Conservation (phyloP, 2,329 filamentous ascomycete species). For the Sporothrix dimorphospora region DNA sequence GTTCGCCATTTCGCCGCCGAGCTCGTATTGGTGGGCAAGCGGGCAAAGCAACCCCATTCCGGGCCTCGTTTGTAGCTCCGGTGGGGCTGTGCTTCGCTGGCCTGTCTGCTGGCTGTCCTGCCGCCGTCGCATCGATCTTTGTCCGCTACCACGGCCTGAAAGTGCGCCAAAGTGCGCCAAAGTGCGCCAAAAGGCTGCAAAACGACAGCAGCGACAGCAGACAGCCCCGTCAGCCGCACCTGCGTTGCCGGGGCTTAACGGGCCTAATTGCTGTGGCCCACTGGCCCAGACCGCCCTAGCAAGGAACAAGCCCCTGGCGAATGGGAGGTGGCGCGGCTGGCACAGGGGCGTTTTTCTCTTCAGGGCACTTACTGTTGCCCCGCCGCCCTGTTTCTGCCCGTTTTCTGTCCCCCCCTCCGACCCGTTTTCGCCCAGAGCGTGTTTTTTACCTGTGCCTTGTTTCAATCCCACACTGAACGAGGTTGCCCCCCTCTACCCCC, state of each 20-base stretch:
- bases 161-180: slow-evolving; percentile 6
- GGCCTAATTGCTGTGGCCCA: neutral
- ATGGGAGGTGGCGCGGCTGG: slow-evolving; percentile 24
- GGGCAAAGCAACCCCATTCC: neutral
- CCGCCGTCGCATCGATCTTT: neutral
- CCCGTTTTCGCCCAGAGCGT: slow-evolving; percentile 19
- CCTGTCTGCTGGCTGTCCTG: neutral
- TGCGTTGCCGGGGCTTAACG: slow-evolving; percentile 15
- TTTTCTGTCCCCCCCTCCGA: neutral
- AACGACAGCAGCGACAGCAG: too few relatives aligned
- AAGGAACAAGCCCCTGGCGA: slow-evolving; percentile 20
- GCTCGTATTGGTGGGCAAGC: neutral
- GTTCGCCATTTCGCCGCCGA: neutral
- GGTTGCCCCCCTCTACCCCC: slow-evolving; percentile 13
- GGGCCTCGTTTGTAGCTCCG: neutral
- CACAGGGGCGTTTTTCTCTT: neutral
- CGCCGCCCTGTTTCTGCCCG: neutral
- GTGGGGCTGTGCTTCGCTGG: neutral
- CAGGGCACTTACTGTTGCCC: neutral
- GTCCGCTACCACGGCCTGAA: slow-evolving; percentile 10
- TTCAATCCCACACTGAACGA: slow-evolving; percentile 16
- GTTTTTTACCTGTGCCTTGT: slow-evolving; percentile 13
- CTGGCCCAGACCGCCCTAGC: neutral
- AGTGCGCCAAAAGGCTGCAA: neutral
- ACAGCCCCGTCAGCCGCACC: slow-evolving; percentile 8